Conservation (phyloP, 148 eudicot genomes). For the Pharnaceum exiguum region DNA sequence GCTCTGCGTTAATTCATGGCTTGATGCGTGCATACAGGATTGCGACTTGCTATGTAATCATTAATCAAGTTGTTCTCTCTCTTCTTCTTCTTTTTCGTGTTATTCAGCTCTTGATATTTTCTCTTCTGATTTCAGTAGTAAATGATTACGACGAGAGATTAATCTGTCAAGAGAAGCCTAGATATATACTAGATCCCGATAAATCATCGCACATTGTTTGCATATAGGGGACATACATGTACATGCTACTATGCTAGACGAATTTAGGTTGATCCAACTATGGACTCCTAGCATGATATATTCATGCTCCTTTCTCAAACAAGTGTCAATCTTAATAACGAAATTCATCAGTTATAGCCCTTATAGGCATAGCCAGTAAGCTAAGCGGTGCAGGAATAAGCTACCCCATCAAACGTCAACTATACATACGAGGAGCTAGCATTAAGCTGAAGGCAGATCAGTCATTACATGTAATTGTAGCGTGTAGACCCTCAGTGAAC, state of each 20-base stretch:
- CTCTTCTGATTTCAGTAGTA: background rate
- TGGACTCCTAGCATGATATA: background rate
- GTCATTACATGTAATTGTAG: too few species aligned
- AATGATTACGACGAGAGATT: constrained; percentile 2
- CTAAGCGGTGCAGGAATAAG: too few species aligned
- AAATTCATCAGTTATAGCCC: background rate
- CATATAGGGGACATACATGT: constrained; percentile 9
- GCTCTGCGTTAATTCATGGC: too few species aligned
- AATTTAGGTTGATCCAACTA: too few species aligned
- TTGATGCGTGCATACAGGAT: too few species aligned
- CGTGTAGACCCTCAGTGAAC: too few species aligned
- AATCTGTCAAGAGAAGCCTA: background rate
- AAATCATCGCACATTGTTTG: constrained; percentile 2
- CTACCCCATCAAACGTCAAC: too few species aligned
- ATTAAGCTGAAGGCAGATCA: too few species aligned
- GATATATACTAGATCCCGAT: background rate
- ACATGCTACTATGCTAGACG: too few species aligned
- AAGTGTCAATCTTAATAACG: background rate
- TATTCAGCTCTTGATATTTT: background rate
- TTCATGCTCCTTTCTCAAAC: background rate
- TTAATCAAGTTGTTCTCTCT: background rate
- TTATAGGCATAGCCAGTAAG: background rate
- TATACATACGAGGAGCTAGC: too few species aligned
- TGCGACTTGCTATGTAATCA: too few species aligned
- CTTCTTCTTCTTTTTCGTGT: background rate